A percentile compares a stretch with the other conserved stretches of the same genome.
phyloP scores from a whole-genome alignment of 164 flowering plant species.

The Brasenia schreberi region DNA sequence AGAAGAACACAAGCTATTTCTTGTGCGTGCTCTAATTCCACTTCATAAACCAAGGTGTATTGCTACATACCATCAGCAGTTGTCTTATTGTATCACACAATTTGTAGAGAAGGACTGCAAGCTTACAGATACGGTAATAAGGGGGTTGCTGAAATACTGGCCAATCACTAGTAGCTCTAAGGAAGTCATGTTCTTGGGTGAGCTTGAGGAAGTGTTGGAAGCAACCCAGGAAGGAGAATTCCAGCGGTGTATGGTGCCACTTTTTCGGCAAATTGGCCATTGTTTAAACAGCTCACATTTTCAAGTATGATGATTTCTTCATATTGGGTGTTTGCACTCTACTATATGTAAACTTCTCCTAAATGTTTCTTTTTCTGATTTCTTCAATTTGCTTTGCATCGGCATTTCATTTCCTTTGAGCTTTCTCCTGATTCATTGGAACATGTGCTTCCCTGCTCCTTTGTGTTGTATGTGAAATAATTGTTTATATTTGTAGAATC shows the following conservation, averaged over 20 bases:
- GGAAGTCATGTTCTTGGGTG: conserved; percentile 70
- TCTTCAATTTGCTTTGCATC: too few species aligned
- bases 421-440: too few species aligned
- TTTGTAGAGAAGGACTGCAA: conserved; percentile 89
- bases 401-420: too few species aligned
- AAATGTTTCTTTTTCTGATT: too few species aligned
- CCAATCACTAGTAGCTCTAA: conserved; percentile 76
- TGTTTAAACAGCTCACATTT: conserved; percentile 68
- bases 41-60: conserved; percentile 80
- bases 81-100: conserved; percentile 69
- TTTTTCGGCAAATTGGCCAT: conserved; percentile 51
- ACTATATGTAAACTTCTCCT: too few species aligned
- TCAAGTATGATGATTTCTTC: conserved; percentile 32
- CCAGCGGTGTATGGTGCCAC: conserved; percentile 67
- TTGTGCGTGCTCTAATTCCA: conserved; percentile 58
- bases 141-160: conserved; percentile 71
- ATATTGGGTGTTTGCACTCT: background rate
- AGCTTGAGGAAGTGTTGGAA: conserved; percentile 73
- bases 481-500: too few species aligned
- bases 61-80: conserved; percentile 70
- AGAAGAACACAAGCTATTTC: conserved; percentile 77
- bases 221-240: conserved; percentile 58
- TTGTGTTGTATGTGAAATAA: too few species aligned
- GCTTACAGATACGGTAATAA: conserved; percentile 69
- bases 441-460: too few species aligned